Conservation (phyloP, 768 basidiomycete genomes). For the Termitomyces sp. region DNA sequence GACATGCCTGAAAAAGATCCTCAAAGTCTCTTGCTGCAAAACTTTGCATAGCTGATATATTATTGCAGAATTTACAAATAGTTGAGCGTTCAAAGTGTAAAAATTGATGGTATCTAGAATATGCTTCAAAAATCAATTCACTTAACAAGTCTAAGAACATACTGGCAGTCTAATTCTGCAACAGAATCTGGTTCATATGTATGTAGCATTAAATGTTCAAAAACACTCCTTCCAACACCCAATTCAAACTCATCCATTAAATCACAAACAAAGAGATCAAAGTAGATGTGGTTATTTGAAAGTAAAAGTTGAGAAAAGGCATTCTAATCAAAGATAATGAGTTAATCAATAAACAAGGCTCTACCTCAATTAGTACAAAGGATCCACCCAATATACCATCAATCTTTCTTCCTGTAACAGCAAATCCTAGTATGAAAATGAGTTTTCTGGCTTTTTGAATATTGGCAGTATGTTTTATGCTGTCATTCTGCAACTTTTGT, state of each 20-base stretch:
- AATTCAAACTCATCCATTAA: neutral
- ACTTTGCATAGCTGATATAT: slow-evolving; percentile 27
- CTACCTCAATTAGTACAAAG: neutral
- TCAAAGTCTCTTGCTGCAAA: slow-evolving; percentile 32
- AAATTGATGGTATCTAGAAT: slow-evolving; percentile 22
- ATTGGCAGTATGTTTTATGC: neutral
- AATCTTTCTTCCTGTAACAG: neutral
- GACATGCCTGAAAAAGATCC: slow-evolving; percentile 27
- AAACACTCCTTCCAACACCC: neutral
- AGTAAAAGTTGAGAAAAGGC: neutral
- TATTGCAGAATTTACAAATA: slow-evolving; percentile 23
- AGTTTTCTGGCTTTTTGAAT: neutral
- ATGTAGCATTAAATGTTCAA: neutral
- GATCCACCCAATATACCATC: neutral
- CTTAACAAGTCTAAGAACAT: too few relatives aligned
- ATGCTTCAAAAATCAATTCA: too few relatives aligned
- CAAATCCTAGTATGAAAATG: neutral
- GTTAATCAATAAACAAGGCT: neutral
- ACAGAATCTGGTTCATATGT: neutral
- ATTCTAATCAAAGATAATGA: neutral
- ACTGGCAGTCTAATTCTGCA: too few relatives aligned
- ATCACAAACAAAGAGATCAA: neutral
- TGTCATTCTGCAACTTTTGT: neutral
- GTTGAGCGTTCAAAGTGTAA: slow-evolving; percentile 25
- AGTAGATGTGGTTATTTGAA: neutral